Conservation (phyloP, 768 basidiomycete genomes). For the Phlebiopsis flavidoalba region DNA sequence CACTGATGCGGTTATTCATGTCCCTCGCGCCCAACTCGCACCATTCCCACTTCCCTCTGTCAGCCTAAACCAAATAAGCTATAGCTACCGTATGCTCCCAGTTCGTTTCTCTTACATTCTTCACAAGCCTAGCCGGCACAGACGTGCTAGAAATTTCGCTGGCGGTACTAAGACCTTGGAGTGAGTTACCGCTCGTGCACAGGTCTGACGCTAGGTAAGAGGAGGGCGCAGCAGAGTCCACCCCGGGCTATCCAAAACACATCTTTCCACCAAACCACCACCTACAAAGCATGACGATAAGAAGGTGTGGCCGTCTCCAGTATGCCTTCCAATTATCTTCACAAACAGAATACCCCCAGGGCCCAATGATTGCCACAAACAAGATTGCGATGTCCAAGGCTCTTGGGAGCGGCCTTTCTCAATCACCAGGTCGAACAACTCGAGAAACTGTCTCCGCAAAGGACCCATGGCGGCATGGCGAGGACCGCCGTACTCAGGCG, state of each 20-base stretch:
- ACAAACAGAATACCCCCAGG: not conserved
- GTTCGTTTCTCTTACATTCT: not conserved
- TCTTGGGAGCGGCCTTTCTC: slow-evolving; percentile 81
- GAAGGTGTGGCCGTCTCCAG: slow-evolving; percentile 2
- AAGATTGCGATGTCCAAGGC: slow-evolving; percentile 83
- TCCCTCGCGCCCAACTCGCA: too few species aligned
- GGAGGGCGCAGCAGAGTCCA: slow-evolving; percentile 2
- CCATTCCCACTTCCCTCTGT: too few species aligned
- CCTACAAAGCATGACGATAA: slow-evolving; percentile 11
- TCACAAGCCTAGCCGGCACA: not conserved
- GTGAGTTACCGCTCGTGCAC: not conserved
- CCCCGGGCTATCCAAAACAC: slow-evolving; percentile 1
- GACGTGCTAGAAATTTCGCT: not conserved
- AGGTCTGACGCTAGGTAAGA: not conserved
- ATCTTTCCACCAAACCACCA: slow-evolving; percentile 8
- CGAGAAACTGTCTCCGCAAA: slow-evolving; percentile 57
- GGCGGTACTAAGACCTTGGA: not conserved
- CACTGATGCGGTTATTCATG: too few species aligned
- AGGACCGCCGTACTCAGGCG: slow-evolving; percentile 28
- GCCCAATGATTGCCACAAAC: slow-evolving; percentile 28
- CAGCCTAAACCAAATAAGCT: too few species aligned
- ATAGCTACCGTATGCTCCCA: too few species aligned
- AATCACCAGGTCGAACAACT: slow-evolving; percentile 86
- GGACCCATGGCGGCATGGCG: slow-evolving; percentile 48
- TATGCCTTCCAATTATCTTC: not conserved